A percentile compares a stretch with the other conserved stretches of the same genome.
Conservation (phyloP, 2,329 filamentous ascomycete species). For the Scedosporium boydii region DNA sequence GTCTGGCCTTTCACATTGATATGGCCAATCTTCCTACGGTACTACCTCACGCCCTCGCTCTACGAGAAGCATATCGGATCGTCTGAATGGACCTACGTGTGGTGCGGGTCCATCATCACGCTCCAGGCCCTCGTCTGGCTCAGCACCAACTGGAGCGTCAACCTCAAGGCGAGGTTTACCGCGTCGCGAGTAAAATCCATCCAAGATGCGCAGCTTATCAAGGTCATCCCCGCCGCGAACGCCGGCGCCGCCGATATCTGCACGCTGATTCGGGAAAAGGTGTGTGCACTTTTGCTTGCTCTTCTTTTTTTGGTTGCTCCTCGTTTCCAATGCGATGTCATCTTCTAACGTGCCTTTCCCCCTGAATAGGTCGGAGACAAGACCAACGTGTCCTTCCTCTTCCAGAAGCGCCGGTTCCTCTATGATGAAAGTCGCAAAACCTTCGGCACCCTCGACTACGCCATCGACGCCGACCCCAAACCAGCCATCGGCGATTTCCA, state of each 20-base stretch:
- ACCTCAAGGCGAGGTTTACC: constrained; percentile 73
- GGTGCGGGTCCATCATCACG: constrained; percentile 79
- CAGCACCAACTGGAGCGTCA: constrained; percentile 95
- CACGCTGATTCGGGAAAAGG: constrained; percentile 65
- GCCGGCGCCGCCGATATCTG: constrained; percentile 86
- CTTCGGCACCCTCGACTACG: constrained; percentile 78
- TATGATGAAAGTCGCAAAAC: constrained; percentile 61
- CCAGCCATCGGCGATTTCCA: constrained; percentile 73
- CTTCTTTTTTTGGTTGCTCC: not conserved
- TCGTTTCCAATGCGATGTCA: not conserved
- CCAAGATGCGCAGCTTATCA: constrained; percentile 74
- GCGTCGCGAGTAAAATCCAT: constrained; percentile 61
- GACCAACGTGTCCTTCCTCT: constrained; percentile 77
- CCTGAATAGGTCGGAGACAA: constrained; percentile 54
- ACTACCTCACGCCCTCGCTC: constrained; percentile 72
- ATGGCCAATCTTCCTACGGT: constrained; percentile 85
- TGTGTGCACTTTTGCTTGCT: constrained; percentile 17
- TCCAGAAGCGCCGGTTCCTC: constrained; percentile 95
- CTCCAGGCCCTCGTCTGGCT: constrained; percentile 85
- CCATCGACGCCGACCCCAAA: constrained; percentile 77
- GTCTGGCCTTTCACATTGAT: constrained; percentile 85
- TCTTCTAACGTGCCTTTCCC: not conserved
- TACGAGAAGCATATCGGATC: constrained; percentile 88
- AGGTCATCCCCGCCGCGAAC: constrained; percentile 83
- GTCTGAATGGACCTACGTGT: constrained; percentile 98